Percentiles rank a stretch among this genome's conserved stretches.
Evolutionary conservation across 352 stramenopile species (phyloP).

Genomic region (Phytopythium delawarense): DNA sequence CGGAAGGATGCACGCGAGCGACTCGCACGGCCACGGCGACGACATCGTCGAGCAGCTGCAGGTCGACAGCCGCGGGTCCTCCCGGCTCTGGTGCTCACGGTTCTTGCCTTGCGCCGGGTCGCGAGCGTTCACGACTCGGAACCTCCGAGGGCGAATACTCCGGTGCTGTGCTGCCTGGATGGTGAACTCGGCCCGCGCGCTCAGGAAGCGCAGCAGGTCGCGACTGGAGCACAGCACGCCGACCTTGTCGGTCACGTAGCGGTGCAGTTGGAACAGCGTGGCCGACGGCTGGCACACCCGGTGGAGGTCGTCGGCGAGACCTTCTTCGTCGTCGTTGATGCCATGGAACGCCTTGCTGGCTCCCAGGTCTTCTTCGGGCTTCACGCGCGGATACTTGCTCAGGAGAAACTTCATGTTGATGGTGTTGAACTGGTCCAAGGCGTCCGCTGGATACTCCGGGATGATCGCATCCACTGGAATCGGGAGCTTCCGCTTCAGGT

Average conservation of each 20-base stretch:
- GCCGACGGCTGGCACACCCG: conserved; percentile 42
- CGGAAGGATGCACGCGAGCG: conserved; percentile 47
- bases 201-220: conserved; percentile 42
- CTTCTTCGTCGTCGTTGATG: conserved; percentile 25
- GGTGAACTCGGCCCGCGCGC: conserved; percentile 28
- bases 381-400: conserved; percentile 42
- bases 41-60: conserved; percentile 35
- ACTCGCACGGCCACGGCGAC: conserved; percentile 38
- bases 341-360: neutral
- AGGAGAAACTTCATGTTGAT: conserved; percentile 44
- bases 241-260: conserved; percentile 46
- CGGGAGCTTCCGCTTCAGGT: conserved; percentile 28
- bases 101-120: conserved; percentile 9
- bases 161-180: conserved; percentile 30
- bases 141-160: conserved; percentile 16
- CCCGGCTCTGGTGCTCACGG: conserved; percentile 20
- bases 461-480: conserved; percentile 56
- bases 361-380: neutral
- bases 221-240: conserved; percentile 30
- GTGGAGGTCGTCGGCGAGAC: conserved; percentile 26
- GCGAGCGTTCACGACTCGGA: conserved; percentile 22
- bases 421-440: conserved; percentile 34
- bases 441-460: conserved; percentile 42
- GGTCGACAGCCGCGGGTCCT: conserved; percentile 32
- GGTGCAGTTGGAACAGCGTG: conserved; percentile 58